Conservation (phyloP, 371 early-diverging fungal species). For the Saksenaea vasiformis region DNA sequence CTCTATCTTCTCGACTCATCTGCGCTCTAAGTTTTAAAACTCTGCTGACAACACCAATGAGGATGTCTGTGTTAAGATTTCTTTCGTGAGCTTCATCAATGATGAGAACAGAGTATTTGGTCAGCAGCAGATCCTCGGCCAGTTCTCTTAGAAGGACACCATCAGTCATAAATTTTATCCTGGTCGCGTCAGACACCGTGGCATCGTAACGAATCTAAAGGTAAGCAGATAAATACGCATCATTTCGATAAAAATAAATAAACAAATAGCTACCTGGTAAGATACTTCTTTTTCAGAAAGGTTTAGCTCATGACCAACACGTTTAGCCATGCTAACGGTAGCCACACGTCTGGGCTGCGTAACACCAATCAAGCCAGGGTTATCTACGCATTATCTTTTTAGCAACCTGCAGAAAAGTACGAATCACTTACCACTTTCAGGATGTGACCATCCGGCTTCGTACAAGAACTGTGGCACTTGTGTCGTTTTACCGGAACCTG, state of each 20-base stretch:
- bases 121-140: conserved; percentile 83
- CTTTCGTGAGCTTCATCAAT: conserved; percentile 99
- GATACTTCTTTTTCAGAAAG: conserved; percentile 59
- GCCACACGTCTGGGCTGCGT: conserved; percentile 99
- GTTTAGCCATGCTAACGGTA: conserved; percentile 95
- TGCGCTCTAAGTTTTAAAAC: conserved; percentile 71
- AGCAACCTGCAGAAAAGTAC: neutral
- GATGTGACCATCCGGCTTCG: conserved; percentile 94
- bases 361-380: conserved; percentile 92
- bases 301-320: conserved; percentile 93
- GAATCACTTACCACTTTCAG: conserved; percentile 55
- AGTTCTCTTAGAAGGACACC: conserved; percentile 97
- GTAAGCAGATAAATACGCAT: conserved; percentile 51
- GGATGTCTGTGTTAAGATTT: conserved; percentile 95
- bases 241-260: neutral
- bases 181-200: conserved; percentile 71
- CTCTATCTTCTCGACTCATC: conserved; percentile 56
- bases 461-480: conserved; percentile 99
- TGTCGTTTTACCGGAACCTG: conserved; percentile 98
- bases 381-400: conserved; percentile 31
- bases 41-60: conserved; percentile 93
- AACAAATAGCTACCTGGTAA: conserved; percentile 48
- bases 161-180: conserved; percentile 99
- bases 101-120: conserved; percentile 93
- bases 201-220: conserved; percentile 95